Evolutionary conservation across 441 rosid genomes (phyloP).

Genomic region (Bruguiera hainesii): DNA sequence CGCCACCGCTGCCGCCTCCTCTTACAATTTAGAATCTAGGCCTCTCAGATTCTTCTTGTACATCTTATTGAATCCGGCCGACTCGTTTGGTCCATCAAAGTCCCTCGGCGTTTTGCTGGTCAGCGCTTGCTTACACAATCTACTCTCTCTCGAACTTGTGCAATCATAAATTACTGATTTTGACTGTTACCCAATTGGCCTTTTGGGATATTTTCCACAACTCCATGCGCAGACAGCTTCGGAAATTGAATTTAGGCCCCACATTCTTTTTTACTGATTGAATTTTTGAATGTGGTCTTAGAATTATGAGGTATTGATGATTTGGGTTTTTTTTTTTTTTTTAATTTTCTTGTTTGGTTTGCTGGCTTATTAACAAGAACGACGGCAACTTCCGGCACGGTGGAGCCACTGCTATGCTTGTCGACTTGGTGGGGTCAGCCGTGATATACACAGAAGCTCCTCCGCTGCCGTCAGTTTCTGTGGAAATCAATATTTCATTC

Average conservation of each 20-base stretch:
- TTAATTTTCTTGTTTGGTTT: not conserved
- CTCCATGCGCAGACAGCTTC: too few species aligned
- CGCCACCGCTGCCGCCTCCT: too few species aligned
- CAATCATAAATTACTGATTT: too few species aligned
- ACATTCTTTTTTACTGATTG: too few species aligned
- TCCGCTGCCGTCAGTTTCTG: conserved; percentile 54
- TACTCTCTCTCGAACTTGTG: not conserved
- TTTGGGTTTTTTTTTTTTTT: not conserved
- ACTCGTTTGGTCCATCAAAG: conserved; percentile 71
- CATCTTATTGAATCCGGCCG: conserved; percentile 70
- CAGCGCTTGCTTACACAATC: not conserved
- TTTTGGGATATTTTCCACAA: too few species aligned
- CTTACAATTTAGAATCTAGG: conserved; percentile 25
- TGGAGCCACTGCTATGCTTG: conserved; percentile 87
- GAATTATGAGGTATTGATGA: not conserved
- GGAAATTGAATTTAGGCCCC: too few species aligned
- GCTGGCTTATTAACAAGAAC: conserved; percentile 39
- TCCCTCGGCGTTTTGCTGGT: conserved; percentile 78
- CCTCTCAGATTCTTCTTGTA: conserved; percentile 47
- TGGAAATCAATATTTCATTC: conserved; percentile 81
- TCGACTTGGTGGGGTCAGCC: conserved; percentile 82
- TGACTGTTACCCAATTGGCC: too few species aligned
- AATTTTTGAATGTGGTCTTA: not conserved
- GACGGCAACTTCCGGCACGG: conserved; percentile 82
- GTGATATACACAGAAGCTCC: conserved; percentile 54